phyloP scores from a whole-genome alignment of 2,329 filamentous ascomycete species.

The Taxawa tesnikishii region DNA sequence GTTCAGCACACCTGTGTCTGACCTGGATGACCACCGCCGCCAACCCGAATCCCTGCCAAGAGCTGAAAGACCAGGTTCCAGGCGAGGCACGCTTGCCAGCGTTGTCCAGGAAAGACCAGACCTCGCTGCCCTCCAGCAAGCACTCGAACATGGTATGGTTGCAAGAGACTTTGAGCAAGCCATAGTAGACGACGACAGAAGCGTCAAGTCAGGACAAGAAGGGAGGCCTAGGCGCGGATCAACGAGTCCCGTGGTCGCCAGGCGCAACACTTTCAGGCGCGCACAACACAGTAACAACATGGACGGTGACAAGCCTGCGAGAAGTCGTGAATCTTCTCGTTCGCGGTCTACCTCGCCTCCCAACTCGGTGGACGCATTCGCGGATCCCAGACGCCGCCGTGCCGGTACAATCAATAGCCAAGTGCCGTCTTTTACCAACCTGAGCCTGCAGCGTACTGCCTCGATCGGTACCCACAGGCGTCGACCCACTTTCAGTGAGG shows the following conservation, averaged over 20 bases:
- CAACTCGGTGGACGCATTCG: conserved; percentile 96
- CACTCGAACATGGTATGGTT: conserved; percentile 29
- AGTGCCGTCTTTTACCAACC: conserved; percentile 40
- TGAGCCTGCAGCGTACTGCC: conserved; percentile 55
- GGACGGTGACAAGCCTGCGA: neutral
- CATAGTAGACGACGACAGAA: conserved; percentile 51
- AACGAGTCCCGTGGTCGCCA: conserved; percentile 23
- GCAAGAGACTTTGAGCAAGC: conserved; percentile 80
- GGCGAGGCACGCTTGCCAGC: conserved; percentile 64
- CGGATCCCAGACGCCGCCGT: conserved; percentile 75
- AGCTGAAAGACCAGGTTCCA: conserved; percentile 30
- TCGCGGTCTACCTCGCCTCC: conserved; percentile 72
- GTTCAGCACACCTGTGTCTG: conserved; percentile 62
- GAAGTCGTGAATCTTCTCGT: conserved; percentile 24
- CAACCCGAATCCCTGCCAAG: conserved; percentile 50
- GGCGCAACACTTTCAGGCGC: conserved; percentile 29
- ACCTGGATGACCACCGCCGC: conserved; percentile 78
- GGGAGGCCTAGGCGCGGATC: conserved; percentile 29
- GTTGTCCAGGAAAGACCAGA: conserved; percentile 36
- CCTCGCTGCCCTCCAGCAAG: conserved; percentile 28
- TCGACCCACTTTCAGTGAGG: conserved; percentile 47
- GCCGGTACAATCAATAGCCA: conserved; percentile 53
- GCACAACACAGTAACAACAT: conserved; percentile 1
- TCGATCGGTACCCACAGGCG: conserved; percentile 56
- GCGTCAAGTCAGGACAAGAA: conserved; percentile 19